These are phyloP conservation scores for Pyrenophora teres DNA, from an alignment of 2,329 filamentous ascomycete genomes.

Conservation along the genomic window DNA sequence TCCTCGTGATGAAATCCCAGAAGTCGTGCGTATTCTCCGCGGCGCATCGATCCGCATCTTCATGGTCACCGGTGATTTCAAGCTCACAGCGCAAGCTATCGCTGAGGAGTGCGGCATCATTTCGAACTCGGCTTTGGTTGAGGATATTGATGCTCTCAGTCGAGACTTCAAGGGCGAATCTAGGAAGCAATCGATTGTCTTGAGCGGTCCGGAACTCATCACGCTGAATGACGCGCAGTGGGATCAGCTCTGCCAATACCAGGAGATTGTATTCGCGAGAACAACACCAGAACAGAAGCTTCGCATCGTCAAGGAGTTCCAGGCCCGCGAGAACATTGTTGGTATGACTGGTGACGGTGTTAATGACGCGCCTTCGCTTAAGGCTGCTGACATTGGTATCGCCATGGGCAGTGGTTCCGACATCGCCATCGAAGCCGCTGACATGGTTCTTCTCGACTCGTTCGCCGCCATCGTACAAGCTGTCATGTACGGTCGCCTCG, in stretches of 20 bases:
- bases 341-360: slow-evolving; percentile 57
- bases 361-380: slow-evolving; percentile 60
- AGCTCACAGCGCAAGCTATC: slow-evolving; percentile 74
- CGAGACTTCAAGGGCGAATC: slow-evolving; percentile 35
- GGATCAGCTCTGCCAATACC: slow-evolving; percentile 66
- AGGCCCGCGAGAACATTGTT: slow-evolving; percentile 62
- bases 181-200: slow-evolving; percentile 35
- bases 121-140: slow-evolving; percentile 57
- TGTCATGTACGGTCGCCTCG: slow-evolving; percentile 71
- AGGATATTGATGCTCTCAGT: slow-evolving; percentile 60
- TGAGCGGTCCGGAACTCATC: slow-evolving; percentile 59
- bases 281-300: slow-evolving; percentile 81
- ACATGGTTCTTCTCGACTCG: slow-evolving; percentile 68
- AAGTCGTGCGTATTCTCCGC: slow-evolving; percentile 65
- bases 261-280: slow-evolving; percentile 73
- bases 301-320: slow-evolving; percentile 76
- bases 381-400: slow-evolving; percentile 64
- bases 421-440: slow-evolving; percentile 65
- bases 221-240: slow-evolving; percentile 70
- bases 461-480: slow-evolving; percentile 75
- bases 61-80: slow-evolving; percentile 83
- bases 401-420: slow-evolving; percentile 63
- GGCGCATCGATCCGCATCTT: slow-evolving; percentile 75
- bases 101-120: slow-evolving; percentile 74
- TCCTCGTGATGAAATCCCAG: slow-evolving; percentile 63